These are phyloP conservation scores for Hamigera avellanea DNA, from an alignment of 495 filamentous ascomycete genomes.

Conservation along the genomic window DNA sequence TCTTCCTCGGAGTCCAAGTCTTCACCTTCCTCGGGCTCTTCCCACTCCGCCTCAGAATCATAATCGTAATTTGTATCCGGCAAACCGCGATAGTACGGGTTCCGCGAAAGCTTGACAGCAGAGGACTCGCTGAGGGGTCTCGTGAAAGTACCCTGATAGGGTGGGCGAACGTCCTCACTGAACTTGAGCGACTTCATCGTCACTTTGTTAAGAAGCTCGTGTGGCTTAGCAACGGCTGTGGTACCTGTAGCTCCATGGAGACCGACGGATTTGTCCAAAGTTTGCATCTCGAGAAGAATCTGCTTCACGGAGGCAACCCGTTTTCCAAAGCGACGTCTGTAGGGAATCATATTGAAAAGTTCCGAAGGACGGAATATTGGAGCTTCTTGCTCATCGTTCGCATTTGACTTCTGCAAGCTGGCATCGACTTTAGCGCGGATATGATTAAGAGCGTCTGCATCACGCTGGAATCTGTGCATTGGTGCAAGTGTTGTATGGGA, in stretches of 20 bases:
- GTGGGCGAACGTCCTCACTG: constrained; percentile 75
- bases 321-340: constrained; percentile 39
- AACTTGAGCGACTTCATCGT: constrained; percentile 74
- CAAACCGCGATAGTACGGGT: constrained; percentile 50
- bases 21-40: constrained; percentile 70
- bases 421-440: constrained; percentile 37
- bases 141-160: constrained; percentile 80
- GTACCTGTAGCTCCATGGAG: constrained; percentile 21
- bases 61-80: constrained; percentile 83
- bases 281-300: constrained; percentile 49
- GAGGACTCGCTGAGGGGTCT: constrained; percentile 34
- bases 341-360: constrained; percentile 47
- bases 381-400: constrained; percentile 8
- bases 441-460: constrained; percentile 39
- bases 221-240: constrained; percentile 20
- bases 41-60: constrained; percentile 95
- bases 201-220: constrained; percentile 46
- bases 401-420: constrained; percentile 19
- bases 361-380: constrained; percentile 39
- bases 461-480: constrained; percentile 38
- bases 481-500: constrained; percentile 52
- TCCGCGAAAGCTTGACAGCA: constrained; percentile 51
- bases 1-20: constrained; percentile 69
- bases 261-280: constrained; percentile 32
- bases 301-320: constrained; percentile 46